A percentile compares a stretch with the other conserved stretches of the same genome.
These are phyloP conservation scores for Ustilago crameri DNA, from an alignment of 1,284 basidiomycete species.

Conservation along the genomic window DNA sequence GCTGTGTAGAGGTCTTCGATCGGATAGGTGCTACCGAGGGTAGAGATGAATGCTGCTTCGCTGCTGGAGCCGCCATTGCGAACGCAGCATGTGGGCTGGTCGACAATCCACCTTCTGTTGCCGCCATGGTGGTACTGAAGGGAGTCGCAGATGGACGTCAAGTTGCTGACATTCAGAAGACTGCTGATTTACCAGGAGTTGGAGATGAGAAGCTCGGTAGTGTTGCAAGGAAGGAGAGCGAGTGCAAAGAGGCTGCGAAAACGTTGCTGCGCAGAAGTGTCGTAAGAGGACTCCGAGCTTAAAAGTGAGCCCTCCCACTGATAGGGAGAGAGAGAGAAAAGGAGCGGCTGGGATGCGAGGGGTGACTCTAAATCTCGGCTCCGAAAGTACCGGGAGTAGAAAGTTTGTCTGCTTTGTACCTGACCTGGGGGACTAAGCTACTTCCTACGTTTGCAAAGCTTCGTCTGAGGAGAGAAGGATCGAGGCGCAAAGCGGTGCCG, in stretches of 20 bases:
- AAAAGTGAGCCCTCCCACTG: too few relatives aligned
- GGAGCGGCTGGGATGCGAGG: neutral
- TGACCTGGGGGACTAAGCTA: too few relatives aligned
- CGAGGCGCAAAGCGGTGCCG: slow-evolving; percentile 2
- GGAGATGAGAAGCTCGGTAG: neutral
- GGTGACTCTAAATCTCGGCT: neutral
- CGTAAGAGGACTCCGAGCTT: too few relatives aligned
- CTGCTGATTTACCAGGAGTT: neutral
- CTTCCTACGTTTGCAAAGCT: too few relatives aligned
- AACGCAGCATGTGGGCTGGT: neutral
- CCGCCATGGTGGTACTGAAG: slow-evolving; percentile 10
- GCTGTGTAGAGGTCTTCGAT: neutral
- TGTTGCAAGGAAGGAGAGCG: too few relatives aligned
- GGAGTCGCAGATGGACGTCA: neutral
- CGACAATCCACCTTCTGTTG: slow-evolving; percentile 24
- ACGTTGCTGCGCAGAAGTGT: too few relatives aligned
- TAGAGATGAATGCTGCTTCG: neutral
- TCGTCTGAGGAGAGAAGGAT: slow-evolving; percentile 2
- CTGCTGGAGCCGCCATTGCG: neutral
- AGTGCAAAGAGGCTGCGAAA: too few relatives aligned
- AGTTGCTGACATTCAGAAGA: neutral
- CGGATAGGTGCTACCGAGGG: slow-evolving; percentile 1
- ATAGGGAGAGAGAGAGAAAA: too few relatives aligned
- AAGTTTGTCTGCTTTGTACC: neutral
- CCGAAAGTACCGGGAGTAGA: neutral